Percentiles rank a stretch among this genome's conserved stretches.
These are phyloP conservation scores for Polygonum maritimum DNA, from an alignment of 148 eudicot genomes.

Conservation along the genomic window DNA sequence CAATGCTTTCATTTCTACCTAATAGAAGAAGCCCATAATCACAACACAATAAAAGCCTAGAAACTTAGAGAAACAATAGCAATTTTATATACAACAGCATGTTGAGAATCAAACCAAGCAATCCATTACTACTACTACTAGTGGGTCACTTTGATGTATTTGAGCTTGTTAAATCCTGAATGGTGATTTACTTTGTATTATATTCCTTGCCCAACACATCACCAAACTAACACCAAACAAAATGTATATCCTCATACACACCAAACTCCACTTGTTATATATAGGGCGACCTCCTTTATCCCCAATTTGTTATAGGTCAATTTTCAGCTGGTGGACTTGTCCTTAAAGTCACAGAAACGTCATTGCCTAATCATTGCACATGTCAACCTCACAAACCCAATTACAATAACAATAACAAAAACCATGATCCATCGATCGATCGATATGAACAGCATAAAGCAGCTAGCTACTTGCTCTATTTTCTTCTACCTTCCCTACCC, in stretches of 20 bases:
- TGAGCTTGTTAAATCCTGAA: neutral
- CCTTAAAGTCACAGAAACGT: conserved; percentile 13
- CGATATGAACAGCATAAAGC: neutral
- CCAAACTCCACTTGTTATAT: conserved; percentile 4
- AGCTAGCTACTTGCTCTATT: neutral
- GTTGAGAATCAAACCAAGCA: too few species aligned
- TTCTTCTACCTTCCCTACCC: neutral
- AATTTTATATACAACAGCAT: too few species aligned
- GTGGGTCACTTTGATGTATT: too few species aligned
- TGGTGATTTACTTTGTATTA: neutral
- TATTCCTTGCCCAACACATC: neutral
- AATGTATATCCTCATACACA: neutral
- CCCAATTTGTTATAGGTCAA: neutral
- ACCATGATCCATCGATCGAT: too few species aligned
- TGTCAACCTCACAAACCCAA: neutral
- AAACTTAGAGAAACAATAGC: too few species aligned
- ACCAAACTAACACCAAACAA: conserved; percentile 2
- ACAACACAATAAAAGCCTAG: too few species aligned
- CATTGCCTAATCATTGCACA: neutral
- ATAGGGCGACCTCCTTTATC: neutral
- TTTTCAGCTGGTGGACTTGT: conserved; percentile 8
- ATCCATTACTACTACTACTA: too few species aligned
- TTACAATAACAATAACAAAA: too few species aligned
- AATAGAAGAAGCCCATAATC: too few species aligned
- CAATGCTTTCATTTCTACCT: too few species aligned